Evolutionary conservation across 331 rosid species (phyloP), one percentile per base, ranked within the genome.

Genomic region (Ulmus americana): DNA sequence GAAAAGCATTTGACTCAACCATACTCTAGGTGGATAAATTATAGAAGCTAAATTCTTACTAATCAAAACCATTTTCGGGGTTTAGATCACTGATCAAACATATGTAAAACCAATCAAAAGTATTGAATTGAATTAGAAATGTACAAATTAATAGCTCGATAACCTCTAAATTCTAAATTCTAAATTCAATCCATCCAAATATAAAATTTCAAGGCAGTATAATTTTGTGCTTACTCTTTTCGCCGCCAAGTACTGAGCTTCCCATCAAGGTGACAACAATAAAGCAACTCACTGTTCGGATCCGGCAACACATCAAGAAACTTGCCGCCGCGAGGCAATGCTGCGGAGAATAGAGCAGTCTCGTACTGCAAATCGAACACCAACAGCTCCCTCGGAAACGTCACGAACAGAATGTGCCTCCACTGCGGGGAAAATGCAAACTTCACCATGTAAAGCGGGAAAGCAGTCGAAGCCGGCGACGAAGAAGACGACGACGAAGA

Each of bases 231-330:
- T 82, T 73, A 94, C 99, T 70, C 90, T 81, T 94, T 94, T 46
- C 97, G 86, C 59, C 79, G 83, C 99, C 99, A 94, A 55, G 86
- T 84, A 69, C 95, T 94, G 75, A 94, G 95, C 81, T 71, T 94
- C 67, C 99, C 99, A 65, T 94, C 99, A 6, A 84, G 67, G 65
- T 94, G 99, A 72, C 85, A 95, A 74, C 99, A 94, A 66, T 94
- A 86, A 43, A 90, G 66, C 78, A 84, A 79, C 49, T 85, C 97
- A 11, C 78, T 78, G 75, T 74, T 80, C 3, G 88, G 95, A 80
- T 94, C 95, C 5, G 97, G 90, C 52, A 94, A 67, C 73, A 94
- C 95, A 13, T 83, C 99, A 6, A 84, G 79, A 73, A 90, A 87
- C 85, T 94, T 94, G 71, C 95, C 91, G 39, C 97, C 95, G 35